phyloP scores from a whole-genome alignment of 2,329 filamentous ascomycete genomes.

The Byssothecium circinans region DNA sequence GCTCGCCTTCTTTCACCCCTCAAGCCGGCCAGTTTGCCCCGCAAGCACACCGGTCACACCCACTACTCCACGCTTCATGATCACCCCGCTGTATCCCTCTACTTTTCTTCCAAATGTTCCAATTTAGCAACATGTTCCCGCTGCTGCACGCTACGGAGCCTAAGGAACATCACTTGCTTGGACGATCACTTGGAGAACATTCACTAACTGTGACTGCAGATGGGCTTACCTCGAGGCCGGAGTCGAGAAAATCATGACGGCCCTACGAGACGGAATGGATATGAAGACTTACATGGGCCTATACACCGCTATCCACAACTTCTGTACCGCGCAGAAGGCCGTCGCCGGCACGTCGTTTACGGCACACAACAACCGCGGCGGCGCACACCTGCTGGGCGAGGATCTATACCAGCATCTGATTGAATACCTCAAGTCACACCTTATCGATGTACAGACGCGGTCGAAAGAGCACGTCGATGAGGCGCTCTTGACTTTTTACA shows the following conservation, averaged over 20 bases:
- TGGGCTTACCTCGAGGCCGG: conserved; percentile 89
- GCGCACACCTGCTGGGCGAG: conserved; percentile 92
- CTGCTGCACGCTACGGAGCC: neutral
- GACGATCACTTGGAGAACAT: neutral
- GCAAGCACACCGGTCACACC: no score
- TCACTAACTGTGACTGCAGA: conserved; percentile 51
- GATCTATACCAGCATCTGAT: conserved; percentile 93
- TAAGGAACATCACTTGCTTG: no score
- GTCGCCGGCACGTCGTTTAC: conserved; percentile 59
- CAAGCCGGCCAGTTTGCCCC: no score
- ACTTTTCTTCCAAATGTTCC: no score
- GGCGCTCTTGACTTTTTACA: conserved; percentile 88
- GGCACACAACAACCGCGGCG: conserved; percentile 67
- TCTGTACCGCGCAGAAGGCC: conserved; percentile 97
- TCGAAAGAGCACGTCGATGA: conserved; percentile 86
- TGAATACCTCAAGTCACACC: conserved; percentile 77
- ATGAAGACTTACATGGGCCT: conserved; percentile 97
- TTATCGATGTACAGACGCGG: conserved; percentile 68
- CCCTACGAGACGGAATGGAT: conserved; percentile 88
- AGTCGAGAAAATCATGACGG: conserved; percentile 90
- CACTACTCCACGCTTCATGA: no score
- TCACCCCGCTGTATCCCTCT: no score
- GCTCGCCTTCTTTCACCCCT: no score
- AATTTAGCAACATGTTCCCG: no score
- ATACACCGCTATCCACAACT: conserved; percentile 98